Evolutionary conservation across 2,329 filamentous ascomycete genomes (phyloP).

Genomic region (Chaetomiaceae sp.): DNA sequence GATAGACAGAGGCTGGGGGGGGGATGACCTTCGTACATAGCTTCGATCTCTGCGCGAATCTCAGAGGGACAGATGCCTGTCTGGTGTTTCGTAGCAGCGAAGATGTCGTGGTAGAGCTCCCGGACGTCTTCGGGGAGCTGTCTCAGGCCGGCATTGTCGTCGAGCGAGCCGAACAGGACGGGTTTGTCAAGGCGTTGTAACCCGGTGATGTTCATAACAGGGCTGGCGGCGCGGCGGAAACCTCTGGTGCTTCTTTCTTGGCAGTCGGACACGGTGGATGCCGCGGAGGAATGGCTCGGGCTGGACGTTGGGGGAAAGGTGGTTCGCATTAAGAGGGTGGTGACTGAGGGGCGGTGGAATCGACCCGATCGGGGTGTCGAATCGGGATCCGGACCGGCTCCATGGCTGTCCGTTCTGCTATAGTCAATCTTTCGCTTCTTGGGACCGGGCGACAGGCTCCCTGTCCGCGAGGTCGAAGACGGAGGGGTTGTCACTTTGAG

Average conservation of each 20-base stretch:
- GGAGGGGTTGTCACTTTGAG: not conserved
- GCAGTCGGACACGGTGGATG: slow-evolving; percentile 3
- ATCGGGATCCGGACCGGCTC: not conserved
- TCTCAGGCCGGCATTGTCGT: not conserved
- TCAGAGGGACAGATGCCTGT: slow-evolving; percentile 11
- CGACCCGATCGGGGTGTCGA: slow-evolving; percentile 3
- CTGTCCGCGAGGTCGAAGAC: not conserved
- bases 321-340: slow-evolving; percentile 4
- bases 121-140: slow-evolving; percentile 8
- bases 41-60: slow-evolving; percentile 11
- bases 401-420: not conserved
- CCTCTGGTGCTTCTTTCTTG: slow-evolving; percentile 9
- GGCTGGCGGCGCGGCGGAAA: slow-evolving; percentile 6
- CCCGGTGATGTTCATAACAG: slow-evolving; percentile 8
- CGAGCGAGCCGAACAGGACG: slow-evolving; percentile 8
- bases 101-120: slow-evolving; percentile 7
- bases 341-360: not conserved
- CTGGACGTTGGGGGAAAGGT: not conserved
- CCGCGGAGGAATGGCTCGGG: slow-evolving; percentile 4
- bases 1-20: slow-evolving; percentile 4
- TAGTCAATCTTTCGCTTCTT: slow-evolving; percentile 9
- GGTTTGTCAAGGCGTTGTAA: slow-evolving; percentile 11
- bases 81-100: not conserved
- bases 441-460: slow-evolving; percentile 1
- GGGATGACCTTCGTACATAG: not conserved